A percentile compares a stretch with the other conserved stretches of the same genome.
Evolutionary conservation across 2,329 filamentous ascomycete species (phyloP).

Genomic region (Paraphaeosphaeria sporulosa): DNA sequence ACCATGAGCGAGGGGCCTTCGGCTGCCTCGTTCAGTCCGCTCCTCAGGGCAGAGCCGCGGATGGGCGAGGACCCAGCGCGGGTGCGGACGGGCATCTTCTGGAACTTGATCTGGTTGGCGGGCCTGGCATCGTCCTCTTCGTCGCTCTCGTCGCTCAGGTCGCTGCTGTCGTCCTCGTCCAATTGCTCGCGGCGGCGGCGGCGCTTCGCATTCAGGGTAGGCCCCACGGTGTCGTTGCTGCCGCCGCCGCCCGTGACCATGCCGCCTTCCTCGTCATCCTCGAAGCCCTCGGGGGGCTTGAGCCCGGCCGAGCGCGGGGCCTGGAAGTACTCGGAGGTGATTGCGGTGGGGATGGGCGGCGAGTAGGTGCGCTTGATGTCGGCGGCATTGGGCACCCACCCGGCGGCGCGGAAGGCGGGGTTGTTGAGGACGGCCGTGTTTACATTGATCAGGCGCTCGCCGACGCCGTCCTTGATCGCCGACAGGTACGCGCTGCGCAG

Average conservation of each 20-base stretch:
- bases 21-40: conserved; percentile 59
- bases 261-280: conserved; percentile 73
- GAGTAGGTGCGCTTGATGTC: conserved; percentile 86
- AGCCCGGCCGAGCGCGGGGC: conserved; percentile 67
- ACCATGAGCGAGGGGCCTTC: conserved; percentile 62
- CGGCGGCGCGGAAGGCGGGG: conserved; percentile 81
- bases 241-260: conserved; percentile 73
- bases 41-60: conserved; percentile 57
- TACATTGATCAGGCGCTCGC: conserved; percentile 82
- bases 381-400: conserved; percentile 77
- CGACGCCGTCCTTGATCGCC: conserved; percentile 82
- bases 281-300: conserved; percentile 61
- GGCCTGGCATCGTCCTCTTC: conserved; percentile 74
- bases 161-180: conserved; percentile 86
- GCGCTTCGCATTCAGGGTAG: conserved; percentile 68
- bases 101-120: conserved; percentile 91
- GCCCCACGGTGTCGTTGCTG: conserved; percentile 71
- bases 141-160: conserved; percentile 84
- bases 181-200: conserved; percentile 75
- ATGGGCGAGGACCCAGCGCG: conserved; percentile 89
- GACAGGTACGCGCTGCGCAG: conserved; percentile 81
- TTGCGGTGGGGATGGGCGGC: conserved; percentile 82
- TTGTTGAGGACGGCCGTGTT: conserved; percentile 82
- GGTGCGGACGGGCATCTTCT: conserved; percentile 89
- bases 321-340: conserved; percentile 86